Evolutionary conservation across 805 yeast genomes (phyloP).

Genomic region (Metschnikowia colocasiae): DNA sequence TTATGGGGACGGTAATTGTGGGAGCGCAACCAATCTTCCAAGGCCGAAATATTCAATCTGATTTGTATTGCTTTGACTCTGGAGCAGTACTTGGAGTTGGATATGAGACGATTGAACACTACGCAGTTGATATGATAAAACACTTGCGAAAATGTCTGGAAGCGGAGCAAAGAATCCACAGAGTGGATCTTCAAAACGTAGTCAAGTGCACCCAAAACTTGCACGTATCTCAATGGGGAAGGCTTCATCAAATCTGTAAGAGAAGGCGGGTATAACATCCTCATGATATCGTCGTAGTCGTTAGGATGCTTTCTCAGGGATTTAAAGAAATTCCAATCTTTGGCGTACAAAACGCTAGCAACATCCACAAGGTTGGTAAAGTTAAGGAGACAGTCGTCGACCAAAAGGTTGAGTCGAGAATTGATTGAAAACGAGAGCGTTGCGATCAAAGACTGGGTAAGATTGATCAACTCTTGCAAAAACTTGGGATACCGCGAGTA

Average conservation of each 20-base stretch:
- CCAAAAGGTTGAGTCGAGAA: conserved; percentile 50
- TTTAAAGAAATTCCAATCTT: conserved; percentile 55
- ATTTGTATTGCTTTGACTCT: conserved; percentile 87
- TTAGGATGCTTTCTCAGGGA: conserved; percentile 41
- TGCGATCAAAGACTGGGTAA: conserved; percentile 59
- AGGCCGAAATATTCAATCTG: conserved; percentile 74
- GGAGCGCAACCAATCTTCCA: conserved; percentile 91
- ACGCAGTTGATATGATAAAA: conserved; percentile 72
- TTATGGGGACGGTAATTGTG: conserved; percentile 48
- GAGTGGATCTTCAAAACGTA: conserved; percentile 80
- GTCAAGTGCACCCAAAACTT: conserved; percentile 82
- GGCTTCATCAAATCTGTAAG: conserved; percentile 77
- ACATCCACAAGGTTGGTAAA: conserved; percentile 82
- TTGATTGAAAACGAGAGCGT: conserved; percentile 65
- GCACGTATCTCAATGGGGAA: conserved; percentile 81
- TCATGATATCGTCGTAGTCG: conserved; percentile 68
- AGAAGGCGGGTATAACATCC: conserved; percentile 82
- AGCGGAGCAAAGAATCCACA: conserved; percentile 72
- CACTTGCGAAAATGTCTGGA: conserved; percentile 74
- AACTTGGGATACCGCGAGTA: conserved; percentile 53
- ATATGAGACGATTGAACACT: conserved; percentile 68
- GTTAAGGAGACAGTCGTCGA: conserved; percentile 67
- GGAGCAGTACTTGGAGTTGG: conserved; percentile 66
- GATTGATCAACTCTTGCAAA: conserved; percentile 53
- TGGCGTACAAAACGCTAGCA: conserved; percentile 69